These are phyloP conservation scores for Tympanopsis confertula DNA, from an alignment of 2,329 filamentous ascomycete genomes.

Conservation along the genomic window DNA sequence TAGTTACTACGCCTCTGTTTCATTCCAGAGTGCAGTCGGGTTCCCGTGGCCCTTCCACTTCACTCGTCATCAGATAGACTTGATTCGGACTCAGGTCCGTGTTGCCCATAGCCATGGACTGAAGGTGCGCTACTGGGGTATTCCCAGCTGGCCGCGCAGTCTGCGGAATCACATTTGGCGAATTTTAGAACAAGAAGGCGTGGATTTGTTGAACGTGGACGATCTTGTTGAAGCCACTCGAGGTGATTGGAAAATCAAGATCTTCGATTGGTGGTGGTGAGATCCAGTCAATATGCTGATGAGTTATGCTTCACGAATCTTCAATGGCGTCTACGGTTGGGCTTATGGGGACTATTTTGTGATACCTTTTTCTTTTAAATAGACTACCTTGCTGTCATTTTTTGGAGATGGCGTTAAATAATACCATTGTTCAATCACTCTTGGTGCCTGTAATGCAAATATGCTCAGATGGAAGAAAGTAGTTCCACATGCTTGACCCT, in stretches of 20 bases:
- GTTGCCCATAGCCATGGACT: conserved; percentile 38
- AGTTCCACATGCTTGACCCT: too few relatives aligned
- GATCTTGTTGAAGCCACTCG: conserved; percentile 35
- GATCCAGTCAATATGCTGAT: too few relatives aligned
- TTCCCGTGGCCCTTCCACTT: conserved; percentile 29
- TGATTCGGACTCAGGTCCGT: conserved; percentile 30
- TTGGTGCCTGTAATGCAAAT: too few relatives aligned
- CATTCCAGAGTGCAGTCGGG: conserved; percentile 42
- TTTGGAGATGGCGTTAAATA: too few relatives aligned
- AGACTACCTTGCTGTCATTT: too few relatives aligned
- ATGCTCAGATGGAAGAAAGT: too few relatives aligned
- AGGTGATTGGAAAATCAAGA: conserved; percentile 20
- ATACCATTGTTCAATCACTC: too few relatives aligned
- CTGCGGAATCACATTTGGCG: conserved; percentile 44
- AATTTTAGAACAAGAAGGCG: conserved; percentile 39
- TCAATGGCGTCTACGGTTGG: too few relatives aligned
- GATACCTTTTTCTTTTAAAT: too few relatives aligned
- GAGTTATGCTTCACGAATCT: too few relatives aligned
- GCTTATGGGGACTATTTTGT: too few relatives aligned
- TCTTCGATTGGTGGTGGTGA: neutral
- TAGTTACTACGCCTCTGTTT: conserved; percentile 54
- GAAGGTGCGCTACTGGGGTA: conserved; percentile 47
- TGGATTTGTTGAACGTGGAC: conserved; percentile 51
- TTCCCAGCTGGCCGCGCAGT: conserved; percentile 42
- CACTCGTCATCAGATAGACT: conserved; percentile 26